Conservation (phyloP, 768 basidiomycete genomes). For the Suillus cothurnatus region DNA sequence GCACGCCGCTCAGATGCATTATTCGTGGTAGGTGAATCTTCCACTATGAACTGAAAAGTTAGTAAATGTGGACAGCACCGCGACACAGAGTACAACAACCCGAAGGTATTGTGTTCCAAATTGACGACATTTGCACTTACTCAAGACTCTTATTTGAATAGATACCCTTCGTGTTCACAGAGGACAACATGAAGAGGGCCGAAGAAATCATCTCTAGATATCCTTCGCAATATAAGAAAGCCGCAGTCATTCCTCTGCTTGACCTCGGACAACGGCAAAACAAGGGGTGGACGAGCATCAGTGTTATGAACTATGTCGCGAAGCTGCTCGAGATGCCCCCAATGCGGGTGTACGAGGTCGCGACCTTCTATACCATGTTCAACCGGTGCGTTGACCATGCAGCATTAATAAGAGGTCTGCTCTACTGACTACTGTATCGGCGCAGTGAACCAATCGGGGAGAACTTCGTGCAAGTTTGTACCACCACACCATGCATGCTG, state of each 20-base stretch:
- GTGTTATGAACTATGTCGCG: constrained; percentile 98
- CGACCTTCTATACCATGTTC: constrained; percentile 99
- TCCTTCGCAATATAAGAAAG: constrained; percentile 98
- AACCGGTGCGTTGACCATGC: constrained; percentile 70
- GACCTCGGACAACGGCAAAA: constrained; percentile 98
- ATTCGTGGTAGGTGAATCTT: constrained; percentile 68
- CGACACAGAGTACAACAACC: constrained; percentile 93
- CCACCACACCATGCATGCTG: constrained; percentile 98
- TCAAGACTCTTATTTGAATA: constrained; percentile 29
- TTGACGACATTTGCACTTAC: neutral
- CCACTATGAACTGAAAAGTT: constrained; percentile 14
- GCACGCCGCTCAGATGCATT: constrained; percentile 76
- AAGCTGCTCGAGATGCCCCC: constrained; percentile 91
- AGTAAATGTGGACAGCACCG: constrained; percentile 67
- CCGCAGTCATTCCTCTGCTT: constrained; percentile 94
- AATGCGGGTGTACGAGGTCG: constrained; percentile 99
- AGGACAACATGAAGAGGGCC: constrained; percentile 83
- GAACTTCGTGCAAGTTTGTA: constrained; percentile 97
- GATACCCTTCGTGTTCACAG: constrained; percentile 88
- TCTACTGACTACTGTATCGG: constrained; percentile 6
- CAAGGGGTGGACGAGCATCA: constrained; percentile 97
- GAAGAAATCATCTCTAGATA: constrained; percentile 91
- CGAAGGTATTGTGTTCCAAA: constrained; percentile 54
- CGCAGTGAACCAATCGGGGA: constrained; percentile 88
- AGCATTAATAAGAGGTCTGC: neutral